phyloP scores from a whole-genome alignment of 371 early-diverging fungal species.

The Mortierella sp. region DNA sequence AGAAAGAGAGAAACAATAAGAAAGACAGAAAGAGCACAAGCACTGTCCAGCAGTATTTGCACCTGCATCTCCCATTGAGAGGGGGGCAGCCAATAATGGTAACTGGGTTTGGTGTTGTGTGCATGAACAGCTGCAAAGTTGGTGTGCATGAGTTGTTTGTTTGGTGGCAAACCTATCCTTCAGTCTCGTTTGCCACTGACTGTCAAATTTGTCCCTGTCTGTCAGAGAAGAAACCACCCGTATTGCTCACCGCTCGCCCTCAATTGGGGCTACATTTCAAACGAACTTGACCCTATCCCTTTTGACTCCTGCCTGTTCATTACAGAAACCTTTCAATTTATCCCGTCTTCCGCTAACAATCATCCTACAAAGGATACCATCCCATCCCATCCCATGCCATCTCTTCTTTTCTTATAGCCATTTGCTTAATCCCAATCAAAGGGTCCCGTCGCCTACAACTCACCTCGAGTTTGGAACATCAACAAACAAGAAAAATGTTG shows the following conservation, averaged over 20 bases:
- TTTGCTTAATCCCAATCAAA: not conserved
- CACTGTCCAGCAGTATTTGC: no score
- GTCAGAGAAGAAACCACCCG: no score
- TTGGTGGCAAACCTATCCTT: constrained; percentile 27
- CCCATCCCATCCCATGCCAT: not conserved
- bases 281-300: no score
- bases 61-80: no score
- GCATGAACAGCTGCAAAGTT: no score
- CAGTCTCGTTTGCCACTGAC: constrained; percentile 17
- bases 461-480: no score
- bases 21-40: not conserved
- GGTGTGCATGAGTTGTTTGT: not conserved
- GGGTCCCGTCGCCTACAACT: no score
- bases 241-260: no score
- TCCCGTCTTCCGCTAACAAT: not conserved
- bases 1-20: not conserved
- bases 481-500: no score
- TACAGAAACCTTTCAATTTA: not conserved
- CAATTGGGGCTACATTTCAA: no score
- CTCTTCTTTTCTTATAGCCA: not conserved
- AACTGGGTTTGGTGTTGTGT: not conserved
- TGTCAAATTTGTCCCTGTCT: constrained; percentile 5
- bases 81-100: not conserved
- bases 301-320: not conserved
- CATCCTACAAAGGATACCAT: not conserved